Percentiles rank a stretch among this genome's conserved stretches.
phyloP scores from a whole-genome alignment of 306 rosid species.

The Gastrolobium villosum region DNA sequence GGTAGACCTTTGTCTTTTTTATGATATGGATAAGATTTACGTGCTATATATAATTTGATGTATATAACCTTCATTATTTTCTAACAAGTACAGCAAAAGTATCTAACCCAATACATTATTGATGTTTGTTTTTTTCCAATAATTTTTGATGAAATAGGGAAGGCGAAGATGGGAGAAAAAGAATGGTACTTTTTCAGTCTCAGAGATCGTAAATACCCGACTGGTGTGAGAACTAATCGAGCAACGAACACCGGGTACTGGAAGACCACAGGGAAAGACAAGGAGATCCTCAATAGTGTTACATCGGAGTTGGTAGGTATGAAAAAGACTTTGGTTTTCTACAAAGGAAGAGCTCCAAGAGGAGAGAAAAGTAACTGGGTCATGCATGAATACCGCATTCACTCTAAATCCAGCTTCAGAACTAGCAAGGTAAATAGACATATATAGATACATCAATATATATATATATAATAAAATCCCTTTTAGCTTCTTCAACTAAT shows the following conservation, averaged over 20 bases:
- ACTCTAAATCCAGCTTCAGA: conserved; percentile 71
- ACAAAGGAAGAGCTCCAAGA: conserved; percentile 96
- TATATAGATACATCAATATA: too few species aligned
- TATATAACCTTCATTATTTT: neutral
- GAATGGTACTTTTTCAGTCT: conserved; percentile 96
- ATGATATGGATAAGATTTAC: conserved; percentile 36
- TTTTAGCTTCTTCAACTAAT: neutral
- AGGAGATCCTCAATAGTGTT: conserved; percentile 71
- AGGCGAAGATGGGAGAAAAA: conserved; percentile 96
- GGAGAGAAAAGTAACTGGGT: conserved; percentile 96
- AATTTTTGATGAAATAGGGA: conserved; percentile 58
- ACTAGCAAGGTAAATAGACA: conserved; percentile 63
- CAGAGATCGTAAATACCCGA: conserved; percentile 92
- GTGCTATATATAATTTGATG: neutral
- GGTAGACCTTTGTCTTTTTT: conserved; percentile 38
- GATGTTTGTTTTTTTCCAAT: neutral
- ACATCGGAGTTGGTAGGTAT: conserved; percentile 84
- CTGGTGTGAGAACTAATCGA: conserved; percentile 90
- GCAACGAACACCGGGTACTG: conserved; percentile 95
- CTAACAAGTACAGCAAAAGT: conserved; percentile 20
- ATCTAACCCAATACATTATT: neutral
- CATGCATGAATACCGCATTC: conserved; percentile 95
- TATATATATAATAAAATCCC: neutral
- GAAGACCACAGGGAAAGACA: conserved; percentile 97
- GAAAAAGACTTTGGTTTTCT: conserved; percentile 95